A percentile compares a stretch with the other conserved stretches of the same genome.
These are phyloP conservation scores for Picea mariana DNA, from an alignment of 83 land plant genomes.

Conservation along the genomic window DNA sequence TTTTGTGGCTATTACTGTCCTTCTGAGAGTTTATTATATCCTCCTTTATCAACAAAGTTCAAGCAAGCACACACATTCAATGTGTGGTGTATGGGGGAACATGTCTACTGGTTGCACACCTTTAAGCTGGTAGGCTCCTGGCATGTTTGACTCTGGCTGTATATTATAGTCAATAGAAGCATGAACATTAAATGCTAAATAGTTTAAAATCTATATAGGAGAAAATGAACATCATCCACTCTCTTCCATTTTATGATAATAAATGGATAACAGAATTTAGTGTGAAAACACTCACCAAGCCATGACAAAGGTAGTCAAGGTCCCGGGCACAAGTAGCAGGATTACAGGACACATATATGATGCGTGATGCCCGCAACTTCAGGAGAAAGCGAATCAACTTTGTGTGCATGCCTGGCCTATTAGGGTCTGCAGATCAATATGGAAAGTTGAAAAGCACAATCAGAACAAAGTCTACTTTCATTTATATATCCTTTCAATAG, in stretches of 20 bases:
- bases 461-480: neutral
- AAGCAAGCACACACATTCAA: slow-evolving; percentile 86
- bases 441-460: neutral
- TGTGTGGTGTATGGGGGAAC: slow-evolving; percentile 98
- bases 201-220: neutral
- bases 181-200: neutral
- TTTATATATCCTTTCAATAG: slow-evolving; percentile 4
- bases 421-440: slow-evolving; percentile 73
- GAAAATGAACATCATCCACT: neutral
- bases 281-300: slow-evolving; percentile 46
- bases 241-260: neutral
- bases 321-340: slow-evolving; percentile 99
- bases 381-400: slow-evolving; percentile 76
- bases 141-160: slow-evolving; percentile 59
- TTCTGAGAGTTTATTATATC: neutral
- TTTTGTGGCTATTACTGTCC: neutral
- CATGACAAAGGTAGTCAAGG: slow-evolving; percentile 86
- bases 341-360: slow-evolving; percentile 93
- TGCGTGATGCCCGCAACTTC: slow-evolving; percentile 64
- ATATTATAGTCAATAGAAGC: slow-evolving; percentile 1
- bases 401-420: slow-evolving; percentile 93
- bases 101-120: slow-evolving; percentile 91
- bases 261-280: neutral
- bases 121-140: slow-evolving; percentile 63
- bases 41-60: slow-evolving; percentile 47